A percentile compares a stretch with the other conserved stretches of the same genome.
Evolutionary conservation across 768 basidiomycete species (phyloP).

Genomic region (Amanita molliuscula): DNA sequence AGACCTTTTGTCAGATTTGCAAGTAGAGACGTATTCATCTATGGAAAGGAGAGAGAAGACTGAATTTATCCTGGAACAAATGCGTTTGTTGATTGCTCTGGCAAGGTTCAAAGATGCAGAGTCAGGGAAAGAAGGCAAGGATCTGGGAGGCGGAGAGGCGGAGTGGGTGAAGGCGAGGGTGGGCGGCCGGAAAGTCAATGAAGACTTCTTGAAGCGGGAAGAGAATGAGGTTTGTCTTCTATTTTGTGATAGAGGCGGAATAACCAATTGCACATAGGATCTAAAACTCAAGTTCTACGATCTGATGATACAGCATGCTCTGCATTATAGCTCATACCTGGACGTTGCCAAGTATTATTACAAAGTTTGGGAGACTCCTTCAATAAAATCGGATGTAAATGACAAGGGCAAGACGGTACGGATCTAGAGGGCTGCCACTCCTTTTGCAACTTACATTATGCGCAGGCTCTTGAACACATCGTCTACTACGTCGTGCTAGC

Average conservation of each 20-base stretch:
- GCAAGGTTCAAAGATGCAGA: constrained; percentile 70
- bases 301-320: constrained; percentile 90
- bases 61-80: constrained; percentile 96
- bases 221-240: constrained; percentile 62
- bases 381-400: constrained; percentile 75
- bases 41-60: constrained; percentile 99
- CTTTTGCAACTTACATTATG: neutral
- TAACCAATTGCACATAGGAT: constrained; percentile 40
- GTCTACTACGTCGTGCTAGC: constrained; percentile 92
- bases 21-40: constrained; percentile 97
- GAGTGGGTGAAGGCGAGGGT: constrained; percentile 94
- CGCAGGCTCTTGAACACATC: constrained; percentile 86
- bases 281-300: constrained; percentile 95
- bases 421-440: neutral
- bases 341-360: constrained; percentile 94
- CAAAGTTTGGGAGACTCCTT: constrained; percentile 96
- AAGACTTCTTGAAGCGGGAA: constrained; percentile 82
- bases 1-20: constrained; percentile 86
- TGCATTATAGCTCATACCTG: constrained; percentile 77
- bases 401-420: constrained; percentile 62
- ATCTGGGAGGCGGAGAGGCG: constrained; percentile 62
- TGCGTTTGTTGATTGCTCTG: constrained; percentile 77
- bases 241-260: neutral
- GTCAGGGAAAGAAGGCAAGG: constrained; percentile 51
- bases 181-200: constrained; percentile 88